A percentile compares a stretch with the other conserved stretches of the same genome.
These are phyloP conservation scores for Dendrobium chrysotoxum DNA, from an alignment of 106 monocot genomes.

Conservation along the genomic window DNA sequence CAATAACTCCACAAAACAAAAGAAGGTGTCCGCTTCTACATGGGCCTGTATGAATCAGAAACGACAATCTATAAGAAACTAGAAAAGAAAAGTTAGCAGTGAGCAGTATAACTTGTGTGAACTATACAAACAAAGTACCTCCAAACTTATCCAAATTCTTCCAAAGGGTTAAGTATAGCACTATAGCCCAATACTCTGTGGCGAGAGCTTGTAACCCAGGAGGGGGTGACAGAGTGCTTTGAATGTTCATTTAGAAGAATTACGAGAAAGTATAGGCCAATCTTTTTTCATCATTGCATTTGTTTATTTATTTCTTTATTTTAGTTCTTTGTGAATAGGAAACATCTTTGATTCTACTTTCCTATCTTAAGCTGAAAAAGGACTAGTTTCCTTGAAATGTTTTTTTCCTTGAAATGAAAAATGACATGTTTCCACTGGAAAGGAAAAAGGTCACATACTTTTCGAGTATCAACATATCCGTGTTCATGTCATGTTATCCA, in stretches of 20 bases:
- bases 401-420: too few species aligned
- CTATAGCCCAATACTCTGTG: neutral
- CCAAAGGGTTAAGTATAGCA: neutral
- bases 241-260: too few species aligned
- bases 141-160: neutral
- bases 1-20: conserved; percentile 26
- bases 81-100: neutral
- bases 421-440: too few species aligned
- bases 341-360: too few species aligned
- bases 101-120: neutral
- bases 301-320: neutral
- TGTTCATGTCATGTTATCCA: too few species aligned
- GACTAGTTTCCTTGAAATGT: too few species aligned
- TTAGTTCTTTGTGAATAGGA: too few species aligned
- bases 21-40: conserved; percentile 29
- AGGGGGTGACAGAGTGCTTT: too few species aligned
- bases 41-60: conserved; percentile 14
- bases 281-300: neutral
- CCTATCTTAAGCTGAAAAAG: too few species aligned
- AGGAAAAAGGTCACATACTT: too few species aligned
- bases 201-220: too few species aligned
- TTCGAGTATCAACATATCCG: too few species aligned
- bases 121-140: neutral
- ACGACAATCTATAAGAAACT: conserved; percentile 4
- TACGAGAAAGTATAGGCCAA: neutral